These are phyloP conservation scores for Psilocybe mexicana DNA, from an alignment of 1,284 basidiomycete species.

Conservation along the genomic window DNA sequence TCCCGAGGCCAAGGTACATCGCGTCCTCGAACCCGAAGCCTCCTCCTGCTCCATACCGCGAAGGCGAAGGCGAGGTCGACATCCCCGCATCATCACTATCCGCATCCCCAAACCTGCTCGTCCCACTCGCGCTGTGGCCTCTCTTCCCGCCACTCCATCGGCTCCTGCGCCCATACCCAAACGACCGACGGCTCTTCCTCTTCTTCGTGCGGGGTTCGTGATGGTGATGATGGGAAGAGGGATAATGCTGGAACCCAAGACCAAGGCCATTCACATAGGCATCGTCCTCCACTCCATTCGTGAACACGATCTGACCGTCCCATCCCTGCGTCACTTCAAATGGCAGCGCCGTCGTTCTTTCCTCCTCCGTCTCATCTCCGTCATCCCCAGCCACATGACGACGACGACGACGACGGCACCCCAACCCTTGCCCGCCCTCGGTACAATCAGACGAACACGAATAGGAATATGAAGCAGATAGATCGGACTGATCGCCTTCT, in stretches of 20 bases:
- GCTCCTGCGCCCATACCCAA: constrained; percentile 22
- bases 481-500: constrained; percentile 45
- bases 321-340: constrained; percentile 69
- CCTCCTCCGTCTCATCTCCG: constrained; percentile 22
- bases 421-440: constrained; percentile 32
- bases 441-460: constrained; percentile 34
- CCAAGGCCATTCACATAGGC: constrained; percentile 36
- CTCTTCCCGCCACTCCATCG: background rate
- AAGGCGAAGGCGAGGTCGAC: background rate
- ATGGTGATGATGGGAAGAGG: too few species aligned
- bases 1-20: constrained; percentile 7
- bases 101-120: background rate
- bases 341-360: constrained; percentile 39
- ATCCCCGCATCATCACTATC: background rate
- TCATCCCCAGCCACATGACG: too few species aligned
- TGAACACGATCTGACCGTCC: constrained; percentile 72
- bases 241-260: constrained; percentile 41
- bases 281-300: constrained; percentile 56
- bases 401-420: constrained; percentile 5
- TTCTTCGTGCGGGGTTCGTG: too few species aligned
- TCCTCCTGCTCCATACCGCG: background rate
- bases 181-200: constrained; percentile 26
- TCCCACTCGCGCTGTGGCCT: background rate
- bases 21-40: background rate
- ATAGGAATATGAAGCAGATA: constrained; percentile 11